A percentile compares a stretch with the other conserved stretches of the same genome.
Conservation (phyloP, 306 rosid species). For the Trifolium fragiferum region DNA sequence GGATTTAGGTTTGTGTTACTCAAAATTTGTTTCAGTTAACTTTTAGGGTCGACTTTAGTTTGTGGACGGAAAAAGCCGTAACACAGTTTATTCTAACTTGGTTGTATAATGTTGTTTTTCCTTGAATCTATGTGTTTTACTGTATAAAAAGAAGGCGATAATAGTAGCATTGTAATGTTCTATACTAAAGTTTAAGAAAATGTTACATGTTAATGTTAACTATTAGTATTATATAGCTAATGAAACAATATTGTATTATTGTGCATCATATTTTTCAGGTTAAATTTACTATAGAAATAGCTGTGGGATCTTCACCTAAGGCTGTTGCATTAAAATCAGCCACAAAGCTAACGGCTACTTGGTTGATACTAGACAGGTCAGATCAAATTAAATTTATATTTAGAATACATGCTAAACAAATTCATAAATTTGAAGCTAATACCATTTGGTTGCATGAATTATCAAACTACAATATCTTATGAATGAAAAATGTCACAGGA, state of each 20-base stretch:
- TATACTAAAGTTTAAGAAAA: not conserved
- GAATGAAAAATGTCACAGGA: slow-evolving; percentile 51
- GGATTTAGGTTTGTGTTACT: not conserved
- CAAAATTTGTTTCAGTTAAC: not conserved
- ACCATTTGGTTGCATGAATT: no score
- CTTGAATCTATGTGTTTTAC: no score
- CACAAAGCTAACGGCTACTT: slow-evolving; percentile 56
- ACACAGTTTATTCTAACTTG: not conserved
- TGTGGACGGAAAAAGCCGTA: not conserved
- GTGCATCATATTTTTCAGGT: slow-evolving; percentile 55
- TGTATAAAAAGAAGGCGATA: no score
- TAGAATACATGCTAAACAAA: no score
- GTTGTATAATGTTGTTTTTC: not conserved
- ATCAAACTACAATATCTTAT: slow-evolving; percentile 6
- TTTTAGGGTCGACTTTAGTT: not conserved
- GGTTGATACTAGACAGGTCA: slow-evolving; percentile 86
- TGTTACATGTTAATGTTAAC: not conserved
- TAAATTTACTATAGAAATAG: slow-evolving; percentile 52
- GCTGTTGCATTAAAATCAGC: slow-evolving; percentile 57
- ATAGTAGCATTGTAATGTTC: no score
- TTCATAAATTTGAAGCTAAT: no score
- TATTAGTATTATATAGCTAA: slow-evolving; percentile 6
- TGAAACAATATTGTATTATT: slow-evolving; percentile 1
- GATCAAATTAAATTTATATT: slow-evolving; percentile 36
- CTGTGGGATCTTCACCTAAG: slow-evolving; percentile 60